These are phyloP conservation scores for Fusarium lateritium DNA, from an alignment of 2,329 filamentous ascomycete genomes.

Conservation along the genomic window DNA sequence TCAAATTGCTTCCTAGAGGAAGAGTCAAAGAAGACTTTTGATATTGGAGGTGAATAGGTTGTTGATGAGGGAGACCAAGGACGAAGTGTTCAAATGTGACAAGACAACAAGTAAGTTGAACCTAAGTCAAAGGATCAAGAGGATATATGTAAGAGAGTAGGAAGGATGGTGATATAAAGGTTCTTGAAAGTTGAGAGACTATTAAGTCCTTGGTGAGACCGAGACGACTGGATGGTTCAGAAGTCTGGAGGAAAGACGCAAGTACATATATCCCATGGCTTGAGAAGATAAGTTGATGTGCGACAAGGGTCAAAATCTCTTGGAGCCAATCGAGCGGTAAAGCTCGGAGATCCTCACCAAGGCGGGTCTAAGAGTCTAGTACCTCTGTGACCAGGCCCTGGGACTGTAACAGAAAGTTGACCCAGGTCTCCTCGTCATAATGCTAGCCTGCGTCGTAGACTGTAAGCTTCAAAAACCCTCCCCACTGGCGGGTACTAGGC, in stretches of 20 bases:
- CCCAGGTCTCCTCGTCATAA: slow-evolving; percentile 50
- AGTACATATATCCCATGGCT: slow-evolving; percentile 50
- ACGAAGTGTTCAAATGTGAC: slow-evolving; percentile 28
- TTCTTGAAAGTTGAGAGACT: slow-evolving; percentile 33
- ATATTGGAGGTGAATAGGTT: slow-evolving; percentile 15
- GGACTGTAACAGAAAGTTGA: slow-evolving; percentile 46
- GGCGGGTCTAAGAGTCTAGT: slow-evolving; percentile 44
- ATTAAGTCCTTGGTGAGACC: slow-evolving; percentile 44
- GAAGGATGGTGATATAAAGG: slow-evolving; percentile 32
- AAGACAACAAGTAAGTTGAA: slow-evolving; percentile 12
- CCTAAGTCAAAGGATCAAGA: slow-evolving; percentile 20
- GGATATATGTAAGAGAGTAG: slow-evolving; percentile 42
- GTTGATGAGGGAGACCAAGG: slow-evolving; percentile 9
- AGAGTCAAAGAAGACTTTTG: slow-evolving; percentile 22
- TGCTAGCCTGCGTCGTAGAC: slow-evolving; percentile 39
- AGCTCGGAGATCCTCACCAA: slow-evolving; percentile 50
- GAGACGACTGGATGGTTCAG: slow-evolving; percentile 39
- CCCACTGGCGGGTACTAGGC: slow-evolving; percentile 36
- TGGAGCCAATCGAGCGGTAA: slow-evolving; percentile 53
- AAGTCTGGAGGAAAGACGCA: slow-evolving; percentile 47
- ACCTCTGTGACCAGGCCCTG: slow-evolving; percentile 46
- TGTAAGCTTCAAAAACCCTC: slow-evolving; percentile 43
- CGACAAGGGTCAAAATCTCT: slow-evolving; percentile 50
- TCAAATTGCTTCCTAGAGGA: slow-evolving; percentile 11
- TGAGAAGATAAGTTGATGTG: slow-evolving; percentile 46